Evolutionary conservation across 176 grass and related monocot species (phyloP), one percentile per base, ranked within the genome.

Genomic region (Stipa capillata): DNA sequence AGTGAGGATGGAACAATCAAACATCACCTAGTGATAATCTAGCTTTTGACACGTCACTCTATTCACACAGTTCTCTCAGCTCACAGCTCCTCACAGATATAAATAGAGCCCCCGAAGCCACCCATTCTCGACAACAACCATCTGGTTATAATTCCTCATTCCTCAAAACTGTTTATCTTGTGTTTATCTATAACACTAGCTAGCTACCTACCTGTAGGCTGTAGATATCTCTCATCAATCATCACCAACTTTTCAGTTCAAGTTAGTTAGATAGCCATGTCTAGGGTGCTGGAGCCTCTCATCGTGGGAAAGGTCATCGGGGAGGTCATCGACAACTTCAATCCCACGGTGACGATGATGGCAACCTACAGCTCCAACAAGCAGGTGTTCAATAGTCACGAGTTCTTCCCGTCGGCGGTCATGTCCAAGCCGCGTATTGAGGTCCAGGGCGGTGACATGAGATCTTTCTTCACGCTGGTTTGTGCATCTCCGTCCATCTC

Each of bases 381-480:
- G 65, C 85, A 87, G 82, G 90, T 99, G 62, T 99, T 83, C 78
- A 99, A 95, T 39, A 90, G 96, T 44, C 92, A 91, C 37, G 96
- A 99, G 84, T 88, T 99, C 65, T 93, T 88, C 83, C 96, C 96
- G 28, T 95, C 96, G 0, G 87, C 78, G 15, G 84, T 99, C 5
- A 65, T 75, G 2, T 73, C 82, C 55, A 93, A 87, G 75, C 96
- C 96, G 4, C 89, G 83, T 47, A 82, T 95, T 32, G 96, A 95
- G 86, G 88, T 99, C 83, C 92, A 91, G 76, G 88, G 92, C 11
- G 84, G 83, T 8, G 96, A 99, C 57, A 66, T 99, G 76, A 94
- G 96, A 78, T 87, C 88, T 61, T 89, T 89, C 81, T 99, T 99
- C 86, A 99, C 90, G 29, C 84, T 99, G 85, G 96, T 99, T 85